A percentile compares a stretch with the other conserved stretches of the same genome.
Evolutionary conservation across 192 early-diverging fungal species (phyloP).

Genomic region (Coemansia sp.): DNA sequence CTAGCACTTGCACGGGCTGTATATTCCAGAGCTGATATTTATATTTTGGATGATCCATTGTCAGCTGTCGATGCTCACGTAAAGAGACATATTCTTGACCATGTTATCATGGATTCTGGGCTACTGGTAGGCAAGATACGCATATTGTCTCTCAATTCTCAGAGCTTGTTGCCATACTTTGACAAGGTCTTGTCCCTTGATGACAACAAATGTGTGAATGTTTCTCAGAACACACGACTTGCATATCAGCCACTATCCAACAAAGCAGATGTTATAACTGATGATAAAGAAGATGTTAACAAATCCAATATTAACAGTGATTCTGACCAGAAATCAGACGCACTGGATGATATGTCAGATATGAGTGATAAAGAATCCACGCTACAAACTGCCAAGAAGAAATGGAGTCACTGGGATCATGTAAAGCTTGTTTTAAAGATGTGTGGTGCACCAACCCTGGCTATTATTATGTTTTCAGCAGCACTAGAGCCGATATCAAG

Average conservation of each 20-base stretch:
- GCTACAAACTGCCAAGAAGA: neutral
- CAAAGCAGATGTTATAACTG: conserved; percentile 13
- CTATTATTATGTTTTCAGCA: conserved; percentile 13
- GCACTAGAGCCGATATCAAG: conserved; percentile 10
- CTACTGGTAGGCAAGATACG: conserved; percentile 72
- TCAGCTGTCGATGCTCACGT: conserved; percentile 81
- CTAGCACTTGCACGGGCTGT: conserved; percentile 78
- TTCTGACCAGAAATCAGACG: neutral
- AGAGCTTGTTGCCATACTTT: conserved; percentile 71
- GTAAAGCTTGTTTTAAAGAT: conserved; percentile 14
- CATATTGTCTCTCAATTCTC: conserved; percentile 79
- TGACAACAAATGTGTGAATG: conserved; percentile 5
- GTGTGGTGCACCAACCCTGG: conserved; percentile 18
- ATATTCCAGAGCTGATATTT: conserved; percentile 74
- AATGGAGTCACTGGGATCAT: conserved; percentile 12
- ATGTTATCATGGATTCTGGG: conserved; percentile 56
- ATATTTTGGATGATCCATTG: conserved; percentile 83
- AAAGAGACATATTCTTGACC: conserved; percentile 66
- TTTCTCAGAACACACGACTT: conserved; percentile 8
- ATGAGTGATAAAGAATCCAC: neutral
- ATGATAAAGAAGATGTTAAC: conserved; percentile 19
- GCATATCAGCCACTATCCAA: conserved; percentile 23
- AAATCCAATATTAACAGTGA: neutral
- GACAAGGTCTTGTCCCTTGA: conserved; percentile 61
- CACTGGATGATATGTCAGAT: neutral